Percentiles rank a stretch among this genome's conserved stretches.
phyloP scores from a whole-genome alignment of 1,139 yeast genomes.

The Pichia sp. region DNA sequence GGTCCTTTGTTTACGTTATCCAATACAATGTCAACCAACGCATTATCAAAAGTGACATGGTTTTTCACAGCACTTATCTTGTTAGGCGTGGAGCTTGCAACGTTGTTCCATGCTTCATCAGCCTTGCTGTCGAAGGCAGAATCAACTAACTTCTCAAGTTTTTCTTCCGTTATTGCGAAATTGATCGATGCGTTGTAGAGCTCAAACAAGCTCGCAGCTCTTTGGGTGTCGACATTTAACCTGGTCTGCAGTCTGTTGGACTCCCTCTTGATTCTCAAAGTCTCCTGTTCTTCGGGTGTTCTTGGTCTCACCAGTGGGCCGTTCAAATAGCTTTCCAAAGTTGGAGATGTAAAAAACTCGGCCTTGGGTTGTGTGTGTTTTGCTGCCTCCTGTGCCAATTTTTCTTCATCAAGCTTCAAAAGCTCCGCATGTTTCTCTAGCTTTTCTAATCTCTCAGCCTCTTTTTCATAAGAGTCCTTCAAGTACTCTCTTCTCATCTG shows the following conservation, averaged over 20 bases:
- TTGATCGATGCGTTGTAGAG: slow-evolving; percentile 67
- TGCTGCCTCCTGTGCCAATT: slow-evolving; percentile 32
- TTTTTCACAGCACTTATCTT: slow-evolving; percentile 23
- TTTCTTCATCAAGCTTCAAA: slow-evolving; percentile 36
- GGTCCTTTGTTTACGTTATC: slow-evolving; percentile 31
- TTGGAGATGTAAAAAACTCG: slow-evolving; percentile 68
- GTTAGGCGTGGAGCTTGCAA: slow-evolving; percentile 19
- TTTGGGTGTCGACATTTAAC: slow-evolving; percentile 40
- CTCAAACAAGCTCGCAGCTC: slow-evolving; percentile 56
- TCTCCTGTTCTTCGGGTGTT: slow-evolving; percentile 58
- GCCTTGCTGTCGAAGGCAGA: slow-evolving; percentile 42
- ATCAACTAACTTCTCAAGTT: slow-evolving; percentile 52
- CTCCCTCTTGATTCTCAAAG: slow-evolving; percentile 47
- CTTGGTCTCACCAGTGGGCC: slow-evolving; percentile 71
- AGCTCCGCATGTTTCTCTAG: slow-evolving; percentile 29
- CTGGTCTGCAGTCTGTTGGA: slow-evolving; percentile 47
- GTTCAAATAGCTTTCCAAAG: slow-evolving; percentile 61
- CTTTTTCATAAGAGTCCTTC: slow-evolving; percentile 60
- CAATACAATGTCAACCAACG: slow-evolving; percentile 31
- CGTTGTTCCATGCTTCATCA: slow-evolving; percentile 17
- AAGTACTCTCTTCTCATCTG: slow-evolving; percentile 71
- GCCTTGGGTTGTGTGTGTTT: slow-evolving; percentile 45
- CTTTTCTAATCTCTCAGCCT: slow-evolving; percentile 48
- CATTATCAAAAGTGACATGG: slow-evolving; percentile 33
- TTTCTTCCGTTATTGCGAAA: slow-evolving; percentile 63